These are phyloP conservation scores for Bryopsis sp. DNA, from an alignment of 139 green algal species.

Conservation along the genomic window DNA sequence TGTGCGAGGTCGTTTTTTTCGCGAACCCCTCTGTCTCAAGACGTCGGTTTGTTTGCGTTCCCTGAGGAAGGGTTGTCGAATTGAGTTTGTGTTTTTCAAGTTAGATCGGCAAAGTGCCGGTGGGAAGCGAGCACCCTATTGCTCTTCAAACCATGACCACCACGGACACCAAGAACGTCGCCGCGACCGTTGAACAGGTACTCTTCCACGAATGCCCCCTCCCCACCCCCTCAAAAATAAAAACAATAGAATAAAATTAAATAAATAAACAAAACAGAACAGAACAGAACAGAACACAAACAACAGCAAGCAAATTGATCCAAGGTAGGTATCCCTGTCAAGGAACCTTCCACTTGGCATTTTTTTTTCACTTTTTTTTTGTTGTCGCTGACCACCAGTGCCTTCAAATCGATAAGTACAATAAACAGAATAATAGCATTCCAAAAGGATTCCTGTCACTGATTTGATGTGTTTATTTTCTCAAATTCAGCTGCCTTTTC, in stretches of 20 bases:
- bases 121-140: conserved; percentile 87
- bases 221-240: too few relatives aligned
- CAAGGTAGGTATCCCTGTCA: neutral
- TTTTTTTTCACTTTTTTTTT: too few relatives aligned
- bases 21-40: neutral
- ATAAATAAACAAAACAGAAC: too few relatives aligned
- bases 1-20: conserved; percentile 3
- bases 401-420: too few relatives aligned
- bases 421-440: conserved; percentile 3
- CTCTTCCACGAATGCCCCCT: too few relatives aligned
- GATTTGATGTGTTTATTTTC: conserved; percentile 1
- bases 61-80: neutral
- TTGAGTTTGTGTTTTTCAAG: conserved; percentile 3
- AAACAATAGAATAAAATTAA: too few relatives aligned
- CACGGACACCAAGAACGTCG: conserved; percentile 87
- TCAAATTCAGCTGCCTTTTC: too few relatives aligned
- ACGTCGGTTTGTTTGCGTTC: neutral
- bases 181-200: conserved; percentile 86
- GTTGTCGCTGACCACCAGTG: too few relatives aligned
- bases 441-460: neutral
- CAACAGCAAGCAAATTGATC: neutral
- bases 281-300: too few relatives aligned
- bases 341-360: neutral
- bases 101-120: conserved; percentile 84
- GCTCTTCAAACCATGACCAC: conserved; percentile 98